A percentile compares a stretch with the other conserved stretches of the same genome.
Conservation (phyloP, 2,329 filamentous ascomycete species). For the Lecanicillium sp. region DNA sequence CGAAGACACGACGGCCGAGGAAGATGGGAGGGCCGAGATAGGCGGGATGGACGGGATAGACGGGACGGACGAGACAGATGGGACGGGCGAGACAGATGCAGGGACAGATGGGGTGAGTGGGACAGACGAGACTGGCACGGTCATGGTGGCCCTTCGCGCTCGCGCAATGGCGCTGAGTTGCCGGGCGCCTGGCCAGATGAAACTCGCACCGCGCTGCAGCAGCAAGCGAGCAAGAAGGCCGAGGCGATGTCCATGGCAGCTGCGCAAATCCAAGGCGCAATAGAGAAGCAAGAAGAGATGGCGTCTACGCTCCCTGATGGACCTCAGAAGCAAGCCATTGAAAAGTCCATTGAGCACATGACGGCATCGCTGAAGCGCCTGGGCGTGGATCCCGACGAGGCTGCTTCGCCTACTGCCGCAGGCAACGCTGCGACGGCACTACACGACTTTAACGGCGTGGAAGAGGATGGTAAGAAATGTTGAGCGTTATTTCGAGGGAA, state of each 20-base stretch:
- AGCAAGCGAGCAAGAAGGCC: too few relatives aligned
- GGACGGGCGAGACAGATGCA: too few relatives aligned
- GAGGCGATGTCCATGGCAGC: conserved; percentile 25
- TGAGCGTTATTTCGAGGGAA: neutral
- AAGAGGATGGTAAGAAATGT: neutral
- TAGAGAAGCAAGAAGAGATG: conserved; percentile 16
- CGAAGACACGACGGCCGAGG: too few relatives aligned
- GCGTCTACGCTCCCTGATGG: conserved; percentile 20
- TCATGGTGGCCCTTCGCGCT: too few relatives aligned
- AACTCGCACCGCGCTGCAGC: too few relatives aligned
- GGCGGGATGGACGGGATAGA: too few relatives aligned
- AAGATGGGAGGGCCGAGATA: too few relatives aligned
- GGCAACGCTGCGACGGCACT: neutral
- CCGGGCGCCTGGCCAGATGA: conserved; percentile 9
- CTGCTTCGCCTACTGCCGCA: too few relatives aligned
- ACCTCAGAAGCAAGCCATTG: conserved; percentile 15
- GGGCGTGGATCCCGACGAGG: conserved; percentile 32
- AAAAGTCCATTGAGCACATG: conserved; percentile 31
- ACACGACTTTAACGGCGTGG: conserved; percentile 1
- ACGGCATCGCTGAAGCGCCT: conserved; percentile 28
- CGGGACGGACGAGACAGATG: too few relatives aligned
- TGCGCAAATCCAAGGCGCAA: conserved; percentile 22
- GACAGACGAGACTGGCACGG: too few relatives aligned
- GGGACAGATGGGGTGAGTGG: too few relatives aligned
- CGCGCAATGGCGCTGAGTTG: conserved; percentile 6